Percentiles rank a stretch among this genome's conserved stretches.
Conservation (phyloP, 2,329 filamentous ascomycete genomes). For the Phialocephala sp. region DNA sequence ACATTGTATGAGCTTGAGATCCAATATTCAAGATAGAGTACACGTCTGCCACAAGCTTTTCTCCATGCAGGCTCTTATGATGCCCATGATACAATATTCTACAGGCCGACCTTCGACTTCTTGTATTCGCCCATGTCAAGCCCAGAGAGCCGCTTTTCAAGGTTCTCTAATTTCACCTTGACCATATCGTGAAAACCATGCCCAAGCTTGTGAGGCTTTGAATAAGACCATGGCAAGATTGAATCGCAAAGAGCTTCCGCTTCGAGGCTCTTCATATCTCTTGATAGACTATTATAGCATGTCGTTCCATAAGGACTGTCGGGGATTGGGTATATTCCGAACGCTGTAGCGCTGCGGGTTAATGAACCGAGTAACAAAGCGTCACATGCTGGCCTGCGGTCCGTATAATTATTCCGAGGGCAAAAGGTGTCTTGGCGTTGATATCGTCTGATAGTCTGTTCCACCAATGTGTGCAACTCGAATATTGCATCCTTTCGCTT, state of each 20-base stretch:
- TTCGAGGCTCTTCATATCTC: not conserved
- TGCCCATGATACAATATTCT: not conserved
- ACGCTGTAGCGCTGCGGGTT: constrained; percentile 14
- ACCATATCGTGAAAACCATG: not conserved
- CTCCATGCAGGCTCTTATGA: not conserved
- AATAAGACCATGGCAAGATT: not conserved
- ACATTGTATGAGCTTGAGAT: no score
- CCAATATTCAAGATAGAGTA: no score
- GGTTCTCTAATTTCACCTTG: not conserved
- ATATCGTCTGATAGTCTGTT: not conserved
- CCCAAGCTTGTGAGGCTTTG: not conserved
- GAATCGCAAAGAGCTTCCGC: not conserved
- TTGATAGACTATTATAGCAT: not conserved
- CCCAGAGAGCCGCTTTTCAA: not conserved
- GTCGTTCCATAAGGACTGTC: constrained; percentile 13
- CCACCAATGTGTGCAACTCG: not conserved
- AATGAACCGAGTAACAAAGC: constrained; percentile 24
- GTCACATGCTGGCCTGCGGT: constrained; percentile 17
- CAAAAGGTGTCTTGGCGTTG: not conserved
- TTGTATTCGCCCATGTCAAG: constrained; percentile 3
- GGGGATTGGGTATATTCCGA: constrained; percentile 19
- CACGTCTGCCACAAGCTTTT: not conserved
- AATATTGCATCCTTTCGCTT: not conserved
- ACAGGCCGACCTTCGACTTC: not conserved
- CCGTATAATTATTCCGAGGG: not conserved